Evolutionary conservation across 2,329 filamentous ascomycete species (phyloP), one percentile per base, ranked within the genome.

Genomic region (Beauveria brongniartii): DNA sequence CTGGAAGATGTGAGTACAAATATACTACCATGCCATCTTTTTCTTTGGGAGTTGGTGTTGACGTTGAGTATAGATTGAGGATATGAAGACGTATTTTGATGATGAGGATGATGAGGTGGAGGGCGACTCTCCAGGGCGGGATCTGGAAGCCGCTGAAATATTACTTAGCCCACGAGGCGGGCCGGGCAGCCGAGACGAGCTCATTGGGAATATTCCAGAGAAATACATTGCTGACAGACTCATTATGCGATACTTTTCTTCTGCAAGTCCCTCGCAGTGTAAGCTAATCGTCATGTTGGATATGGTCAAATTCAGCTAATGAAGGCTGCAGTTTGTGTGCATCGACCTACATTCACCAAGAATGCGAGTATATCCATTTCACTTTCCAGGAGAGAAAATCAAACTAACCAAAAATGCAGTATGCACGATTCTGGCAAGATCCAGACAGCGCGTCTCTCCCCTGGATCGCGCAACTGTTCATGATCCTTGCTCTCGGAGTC

Each of bases 61-160:
- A 70, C 58, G 14, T 3, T 22, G 2, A 18, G 20, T 34, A 12
- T 65, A 85, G 80, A 84, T 85, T 53, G 81, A 85, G 67, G 82
- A 85, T 61, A 72, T 85, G 9, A 83, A 84, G 68, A 75, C 72
- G 60, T 85, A 82, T 64, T 84, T 85, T 67, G 79, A 82, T 26
- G 77, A 82, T 34, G 69, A 76, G 0, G 73, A 78, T 5, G 72
- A 74, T 3, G 64, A 63, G 1, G 73, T 73, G 0, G 72, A 74
- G 2, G 71, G 72, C 10, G 68, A 70, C 18, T 67, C 71, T 24
- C 69, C 69, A 26, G 64, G 66, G 5, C 67, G 71, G n/a, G 73
- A 76, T 1, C 65, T 71, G 3, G 73, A 75, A 4, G 69, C 73
- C 5, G 69, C 74, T 7, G 79, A 80, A 41, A 63, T 80, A 59